These are phyloP conservation scores for Coccomyxa subellipsoidea DNA, from an alignment of 163 green algal species.

Conservation along the genomic window DNA sequence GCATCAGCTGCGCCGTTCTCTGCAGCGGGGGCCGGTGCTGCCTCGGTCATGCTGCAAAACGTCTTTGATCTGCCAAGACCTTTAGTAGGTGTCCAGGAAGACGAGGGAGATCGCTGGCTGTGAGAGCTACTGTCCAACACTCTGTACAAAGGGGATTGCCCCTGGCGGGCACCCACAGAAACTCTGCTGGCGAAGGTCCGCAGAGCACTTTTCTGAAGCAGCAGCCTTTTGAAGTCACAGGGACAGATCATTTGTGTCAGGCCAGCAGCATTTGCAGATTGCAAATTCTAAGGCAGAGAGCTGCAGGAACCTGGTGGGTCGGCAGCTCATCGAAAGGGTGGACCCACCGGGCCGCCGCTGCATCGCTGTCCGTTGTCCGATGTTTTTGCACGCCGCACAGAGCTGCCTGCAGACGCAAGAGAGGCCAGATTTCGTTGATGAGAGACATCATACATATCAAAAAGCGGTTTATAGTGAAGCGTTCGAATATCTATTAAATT, in stretches of 20 bases:
- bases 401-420: too few relatives aligned
- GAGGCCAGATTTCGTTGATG: too few relatives aligned
- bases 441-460: too few relatives aligned
- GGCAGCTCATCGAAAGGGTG: neutral
- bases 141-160: neutral
- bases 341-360: neutral
- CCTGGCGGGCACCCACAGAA: neutral
- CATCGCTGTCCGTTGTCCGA: neutral
- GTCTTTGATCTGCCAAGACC: neutral
- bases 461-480: too few relatives aligned
- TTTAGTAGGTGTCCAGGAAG: neutral
- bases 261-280: too few relatives aligned
- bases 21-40: neutral
- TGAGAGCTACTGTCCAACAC: neutral
- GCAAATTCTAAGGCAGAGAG: neutral
- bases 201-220: neutral
- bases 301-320: neutral
- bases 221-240: neutral
- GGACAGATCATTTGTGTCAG: neutral
- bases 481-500: too few relatives aligned
- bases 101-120: neutral
- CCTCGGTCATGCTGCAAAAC: neutral
- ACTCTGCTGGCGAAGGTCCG: neutral
- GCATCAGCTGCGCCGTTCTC: neutral
- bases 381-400: neutral